A percentile compares a stretch with the other conserved stretches of the same genome.
These are phyloP conservation scores for Thielaviopsis populi DNA, from an alignment of 2,329 filamentous ascomycete genomes.

Conservation along the genomic window DNA sequence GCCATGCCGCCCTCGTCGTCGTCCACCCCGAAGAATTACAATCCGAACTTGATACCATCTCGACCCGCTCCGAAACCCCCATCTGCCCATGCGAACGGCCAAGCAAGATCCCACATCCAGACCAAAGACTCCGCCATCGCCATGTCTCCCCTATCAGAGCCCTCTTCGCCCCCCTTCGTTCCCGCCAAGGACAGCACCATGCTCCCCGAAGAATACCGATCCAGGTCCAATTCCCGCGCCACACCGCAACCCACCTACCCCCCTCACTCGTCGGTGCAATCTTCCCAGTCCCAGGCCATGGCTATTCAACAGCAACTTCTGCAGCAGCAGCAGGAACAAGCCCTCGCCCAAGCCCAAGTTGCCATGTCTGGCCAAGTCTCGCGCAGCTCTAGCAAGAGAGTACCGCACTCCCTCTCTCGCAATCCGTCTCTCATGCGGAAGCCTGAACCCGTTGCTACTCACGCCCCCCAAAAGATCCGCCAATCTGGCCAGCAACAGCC, in stretches of 20 bases:
- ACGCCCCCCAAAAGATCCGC: conserved; percentile 7
- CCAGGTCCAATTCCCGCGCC: conserved; percentile 50
- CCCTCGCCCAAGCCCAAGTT: conserved; percentile 65
- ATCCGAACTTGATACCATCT: conserved; percentile 50
- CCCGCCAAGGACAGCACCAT: conserved; percentile 42
- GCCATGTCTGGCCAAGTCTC: conserved; percentile 57
- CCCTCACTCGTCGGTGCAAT: conserved; percentile 20
- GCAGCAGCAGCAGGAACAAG: conserved; percentile 78
- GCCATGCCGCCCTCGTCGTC: conserved; percentile 18
- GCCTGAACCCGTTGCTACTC: conserved; percentile 19
- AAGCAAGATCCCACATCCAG: conserved; percentile 33
- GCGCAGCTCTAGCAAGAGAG: conserved; percentile 59
- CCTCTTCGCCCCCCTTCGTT: conserved; percentile 32
- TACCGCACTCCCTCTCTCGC: conserved; percentile 32
- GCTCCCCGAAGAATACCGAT: conserved; percentile 52
- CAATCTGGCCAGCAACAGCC: conserved; percentile 11
- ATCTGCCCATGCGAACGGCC: conserved; percentile 42
- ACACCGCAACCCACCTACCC: conserved; percentile 36
- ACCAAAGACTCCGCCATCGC: conserved; percentile 50
- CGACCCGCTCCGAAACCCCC: conserved; percentile 78
- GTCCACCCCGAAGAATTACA: conserved; percentile 34
- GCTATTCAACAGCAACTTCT: conserved; percentile 38
- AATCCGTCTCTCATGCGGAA: conserved; percentile 28
- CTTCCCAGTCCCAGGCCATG: conserved; percentile 28
- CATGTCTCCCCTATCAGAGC: conserved; percentile 43